phyloP scores from a whole-genome alignment of 345 rosid species.

The Citrus glauca region DNA sequence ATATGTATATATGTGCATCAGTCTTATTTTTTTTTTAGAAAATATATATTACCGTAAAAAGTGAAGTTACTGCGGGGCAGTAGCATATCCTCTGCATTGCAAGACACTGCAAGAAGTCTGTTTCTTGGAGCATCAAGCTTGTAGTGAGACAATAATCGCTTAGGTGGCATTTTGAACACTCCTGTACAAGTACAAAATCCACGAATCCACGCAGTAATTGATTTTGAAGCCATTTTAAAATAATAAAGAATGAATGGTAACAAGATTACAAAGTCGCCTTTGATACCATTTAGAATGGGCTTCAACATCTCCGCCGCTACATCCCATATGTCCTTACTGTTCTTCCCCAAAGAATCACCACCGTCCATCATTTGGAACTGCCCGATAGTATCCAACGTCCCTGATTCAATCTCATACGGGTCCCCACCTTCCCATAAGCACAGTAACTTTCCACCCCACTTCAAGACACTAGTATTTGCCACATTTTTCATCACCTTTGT shows the following conservation, averaged over 20 bases:
- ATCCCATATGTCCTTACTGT: conserved; percentile 34
- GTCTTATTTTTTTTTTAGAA: too few species aligned
- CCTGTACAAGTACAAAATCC: conserved; percentile 33
- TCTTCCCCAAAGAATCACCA: conserved; percentile 17
- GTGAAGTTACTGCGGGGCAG: conserved; percentile 81
- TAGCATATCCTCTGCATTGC: conserved; percentile 93
- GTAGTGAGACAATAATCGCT: conserved; percentile 86
- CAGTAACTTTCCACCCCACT: conserved; percentile 69
- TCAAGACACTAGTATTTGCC: conserved; percentile 81
- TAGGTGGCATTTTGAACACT: conserved; percentile 81
- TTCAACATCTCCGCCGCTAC: conserved; percentile 61
- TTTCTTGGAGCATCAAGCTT: conserved; percentile 55
- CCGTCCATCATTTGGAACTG: conserved; percentile 43
- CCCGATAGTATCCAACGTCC: conserved; percentile 67
- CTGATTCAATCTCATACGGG: conserved; percentile 74
- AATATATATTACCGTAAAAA: conserved; percentile 48
- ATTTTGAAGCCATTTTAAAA: background rate
- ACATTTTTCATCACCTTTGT: conserved; percentile 94
- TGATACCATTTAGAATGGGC: conserved; percentile 64
- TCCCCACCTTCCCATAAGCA: conserved; percentile 97
- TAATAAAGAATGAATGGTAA: too few species aligned
- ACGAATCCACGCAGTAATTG: background rate
- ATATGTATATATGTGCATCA: too few species aligned
- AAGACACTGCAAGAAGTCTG: conserved; percentile 65
- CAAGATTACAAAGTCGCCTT: background rate